Conservation (phyloP, 192 early-diverging fungal species). For the Thamnidium elegans region DNA sequence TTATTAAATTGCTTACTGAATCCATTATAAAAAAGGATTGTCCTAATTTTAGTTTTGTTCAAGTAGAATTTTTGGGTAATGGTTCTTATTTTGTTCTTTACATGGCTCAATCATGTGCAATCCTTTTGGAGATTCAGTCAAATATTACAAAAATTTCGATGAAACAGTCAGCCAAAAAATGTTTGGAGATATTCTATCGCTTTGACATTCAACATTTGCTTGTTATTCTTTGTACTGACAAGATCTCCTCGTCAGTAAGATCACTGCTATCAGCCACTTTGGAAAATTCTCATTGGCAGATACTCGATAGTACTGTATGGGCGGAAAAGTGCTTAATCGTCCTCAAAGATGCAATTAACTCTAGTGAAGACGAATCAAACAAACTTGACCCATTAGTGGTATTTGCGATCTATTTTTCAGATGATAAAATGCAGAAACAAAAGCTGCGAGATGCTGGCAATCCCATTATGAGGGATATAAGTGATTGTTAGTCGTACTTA, state of each 20-base stretch:
- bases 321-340: background rate
- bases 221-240: slow-evolving; percentile 2
- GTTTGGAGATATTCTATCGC: too few species aligned
- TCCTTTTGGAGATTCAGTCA: background rate
- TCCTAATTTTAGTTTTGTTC: too few species aligned
- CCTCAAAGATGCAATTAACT: too few species aligned
- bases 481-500: background rate
- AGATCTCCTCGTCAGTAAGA: background rate
- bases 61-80: too few species aligned
- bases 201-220: background rate
- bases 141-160: background rate
- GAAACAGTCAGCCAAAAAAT: background rate
- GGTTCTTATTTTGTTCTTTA: too few species aligned
- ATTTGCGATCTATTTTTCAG: too few species aligned
- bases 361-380: too few species aligned
- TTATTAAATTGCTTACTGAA: too few species aligned
- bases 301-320: background rate
- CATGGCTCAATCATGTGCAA: slow-evolving; percentile 10
- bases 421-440: too few species aligned
- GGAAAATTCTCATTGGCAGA: too few species aligned
- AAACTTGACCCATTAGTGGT: too few species aligned
- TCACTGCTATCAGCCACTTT: background rate
- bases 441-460: background rate
- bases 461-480: slow-evolving; percentile 3
- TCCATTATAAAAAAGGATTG: too few species aligned